These are phyloP conservation scores for Ophiognomonia clavigignenti-juglandacearum DNA, from an alignment of 2,329 filamentous ascomycete species.

Conservation along the genomic window DNA sequence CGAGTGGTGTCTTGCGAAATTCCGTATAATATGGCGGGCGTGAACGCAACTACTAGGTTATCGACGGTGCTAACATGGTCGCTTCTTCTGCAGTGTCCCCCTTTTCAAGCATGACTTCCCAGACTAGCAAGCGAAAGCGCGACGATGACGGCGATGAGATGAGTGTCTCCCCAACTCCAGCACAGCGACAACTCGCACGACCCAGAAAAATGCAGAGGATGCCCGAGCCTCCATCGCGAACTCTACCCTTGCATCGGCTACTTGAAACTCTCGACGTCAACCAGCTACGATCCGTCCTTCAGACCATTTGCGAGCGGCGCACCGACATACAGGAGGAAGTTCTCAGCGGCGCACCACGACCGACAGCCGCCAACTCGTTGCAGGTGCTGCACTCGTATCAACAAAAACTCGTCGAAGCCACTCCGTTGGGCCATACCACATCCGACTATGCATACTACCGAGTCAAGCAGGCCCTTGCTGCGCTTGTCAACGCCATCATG, in stretches of 20 bases:
- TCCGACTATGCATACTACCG: conserved; percentile 95
- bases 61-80: conserved; percentile 13
- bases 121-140: conserved; percentile 75
- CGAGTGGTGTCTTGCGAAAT: background rate
- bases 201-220: conserved; percentile 61
- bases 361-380: conserved; percentile 74
- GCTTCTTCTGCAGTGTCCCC: conserved; percentile 36
- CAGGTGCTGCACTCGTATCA: conserved; percentile 81
- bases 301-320: conserved; percentile 85
- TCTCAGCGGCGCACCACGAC: conserved; percentile 77
- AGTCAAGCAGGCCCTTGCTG: conserved; percentile 73
- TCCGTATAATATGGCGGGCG: background rate
- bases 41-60: background rate
- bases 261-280: conserved; percentile 87
- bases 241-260: conserved; percentile 59
- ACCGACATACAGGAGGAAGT: conserved; percentile 84
- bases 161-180: conserved; percentile 79
- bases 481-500: conserved; percentile 81
- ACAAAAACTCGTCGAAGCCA: conserved; percentile 67
- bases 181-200: conserved; percentile 62
- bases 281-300: conserved; percentile 80
- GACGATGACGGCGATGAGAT: conserved; percentile 81
- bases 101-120: conserved; percentile 46
- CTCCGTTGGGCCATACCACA: conserved; percentile 79
- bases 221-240: conserved; percentile 24